Evolutionary conservation across 345 rosid genomes (phyloP), one percentile per base, ranked within the genome.

Genomic region (Moricandia arvensis): DNA sequence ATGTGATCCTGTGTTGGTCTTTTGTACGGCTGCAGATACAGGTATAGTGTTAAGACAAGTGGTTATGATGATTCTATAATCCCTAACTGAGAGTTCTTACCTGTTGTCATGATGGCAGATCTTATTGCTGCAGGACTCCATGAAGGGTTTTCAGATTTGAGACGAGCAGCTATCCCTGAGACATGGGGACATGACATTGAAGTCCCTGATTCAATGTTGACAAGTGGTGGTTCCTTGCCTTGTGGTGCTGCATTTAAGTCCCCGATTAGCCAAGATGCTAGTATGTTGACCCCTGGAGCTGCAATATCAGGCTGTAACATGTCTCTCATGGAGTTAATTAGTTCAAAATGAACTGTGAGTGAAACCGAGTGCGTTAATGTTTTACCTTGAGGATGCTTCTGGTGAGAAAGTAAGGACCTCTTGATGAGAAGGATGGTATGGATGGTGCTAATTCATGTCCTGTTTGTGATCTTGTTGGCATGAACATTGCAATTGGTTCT

Each of bases 141-240:
- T 0, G 75, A 70, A 13, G 89, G 93, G 67, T 87, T 68, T 31
- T 41, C 81, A 5, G 85, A 78, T 83, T 91, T 91, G 49, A 91
- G 81, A 7, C 72, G 71, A 0, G 92, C 90, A 26, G 87, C 90
- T 24, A 88, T 68, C 31, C 90, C 92, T 0, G 93, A 85, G 59
- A 91, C 90, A 27, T 88, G 93, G 7, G 93, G 96, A 63, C 91
- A 87, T 27, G 98, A 59, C 96, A 90, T 87, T 74, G 98, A 90
- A 74, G 95, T 87, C 71, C 96, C 96, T 17, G 95, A 89, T 12
- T 86, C 37, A 8, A 90, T 69, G 59, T 83, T 85, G 81, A 80
- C 88, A 11, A 63, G 75, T 11, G 80, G 86, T 1, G 86, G 85
- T 8, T 47, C 54, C 77, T 86, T 85, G 13, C 86, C 89, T 76